Evolutionary conservation across 257 asterid genomes (phyloP).

Genomic region (Petunia axillaris): DNA sequence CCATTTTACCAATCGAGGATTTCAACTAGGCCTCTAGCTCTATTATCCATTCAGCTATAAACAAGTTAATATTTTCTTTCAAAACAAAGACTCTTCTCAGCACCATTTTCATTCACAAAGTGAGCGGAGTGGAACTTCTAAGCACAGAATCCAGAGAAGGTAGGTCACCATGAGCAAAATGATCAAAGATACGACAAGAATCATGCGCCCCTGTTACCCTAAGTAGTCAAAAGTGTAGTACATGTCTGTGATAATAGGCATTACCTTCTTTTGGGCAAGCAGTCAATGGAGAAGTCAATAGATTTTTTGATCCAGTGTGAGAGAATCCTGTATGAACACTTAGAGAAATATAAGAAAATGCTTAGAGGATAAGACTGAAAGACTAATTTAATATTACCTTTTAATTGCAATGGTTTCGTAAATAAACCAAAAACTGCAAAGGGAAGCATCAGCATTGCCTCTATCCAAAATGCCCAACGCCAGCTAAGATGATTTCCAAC

Average conservation of each 20-base stretch:
- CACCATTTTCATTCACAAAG: not conserved
- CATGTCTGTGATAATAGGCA: conserved; percentile 17
- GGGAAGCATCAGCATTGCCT: conserved; percentile 90
- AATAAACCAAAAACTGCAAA: conserved; percentile 85
- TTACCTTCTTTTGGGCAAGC: conserved; percentile 21
- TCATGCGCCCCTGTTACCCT: not conserved
- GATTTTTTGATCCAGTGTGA: conserved; percentile 57
- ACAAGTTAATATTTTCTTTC: not conserved
- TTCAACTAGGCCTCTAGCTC: not conserved
- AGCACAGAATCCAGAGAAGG: not conserved
- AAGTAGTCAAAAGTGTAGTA: conserved; percentile 8
- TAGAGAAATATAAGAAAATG: conserved; percentile 34
- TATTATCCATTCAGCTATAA: not conserved
- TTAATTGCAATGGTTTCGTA: conserved; percentile 86
- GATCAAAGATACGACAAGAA: conserved; percentile 7
- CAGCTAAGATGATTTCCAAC: conserved; percentile 62
- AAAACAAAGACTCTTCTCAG: conserved; percentile 12
- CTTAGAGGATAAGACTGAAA: conserved; percentile 20
- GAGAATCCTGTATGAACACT: conserved; percentile 64
- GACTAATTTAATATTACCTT: conserved; percentile 56
- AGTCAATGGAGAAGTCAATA: conserved; percentile 43
- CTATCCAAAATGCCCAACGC: conserved; percentile 92
- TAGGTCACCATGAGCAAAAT: not conserved
- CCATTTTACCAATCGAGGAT: conserved; percentile 11
- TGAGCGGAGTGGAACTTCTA: not conserved